Evolutionary conservation across 2,329 filamentous ascomycete genomes (phyloP).

Genomic region (Dothideomycetes sp.): DNA sequence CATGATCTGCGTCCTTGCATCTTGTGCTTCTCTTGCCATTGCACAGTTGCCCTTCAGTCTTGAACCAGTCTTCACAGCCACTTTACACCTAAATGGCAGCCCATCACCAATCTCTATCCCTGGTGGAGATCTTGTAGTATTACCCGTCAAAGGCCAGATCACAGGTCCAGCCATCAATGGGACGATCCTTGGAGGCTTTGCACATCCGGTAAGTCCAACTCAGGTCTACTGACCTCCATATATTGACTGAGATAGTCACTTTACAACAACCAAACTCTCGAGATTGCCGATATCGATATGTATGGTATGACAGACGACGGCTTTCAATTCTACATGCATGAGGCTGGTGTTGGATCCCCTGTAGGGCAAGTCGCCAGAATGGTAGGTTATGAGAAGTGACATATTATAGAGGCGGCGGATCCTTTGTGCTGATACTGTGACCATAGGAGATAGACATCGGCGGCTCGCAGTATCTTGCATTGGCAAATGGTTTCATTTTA

Average conservation of each 20-base stretch:
- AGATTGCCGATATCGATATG: background rate
- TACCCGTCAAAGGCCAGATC: background rate
- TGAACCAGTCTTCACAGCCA: background rate
- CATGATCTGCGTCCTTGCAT: background rate
- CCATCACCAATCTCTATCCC: background rate
- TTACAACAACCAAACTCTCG: background rate
- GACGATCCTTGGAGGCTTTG: background rate
- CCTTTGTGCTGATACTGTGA: too few species aligned
- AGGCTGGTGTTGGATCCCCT: too few species aligned
- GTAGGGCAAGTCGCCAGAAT: too few species aligned
- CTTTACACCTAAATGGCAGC: background rate
- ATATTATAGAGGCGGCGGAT: too few species aligned
- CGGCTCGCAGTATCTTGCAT: too few species aligned
- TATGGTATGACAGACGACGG: background rate
- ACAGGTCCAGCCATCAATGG: background rate
- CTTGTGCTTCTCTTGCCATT: background rate
- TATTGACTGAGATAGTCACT: too few species aligned
- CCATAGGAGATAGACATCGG: too few species aligned
- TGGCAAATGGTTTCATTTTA: too few species aligned
- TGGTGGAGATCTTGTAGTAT: background rate
- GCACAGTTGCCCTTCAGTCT: background rate
- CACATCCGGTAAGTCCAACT: too few species aligned
- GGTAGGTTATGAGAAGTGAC: too few species aligned
- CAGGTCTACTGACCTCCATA: too few species aligned
- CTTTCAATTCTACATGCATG: too few species aligned